Evolutionary conservation across 345 rosid genomes (phyloP).

Genomic region (Ceriops tagal): DNA sequence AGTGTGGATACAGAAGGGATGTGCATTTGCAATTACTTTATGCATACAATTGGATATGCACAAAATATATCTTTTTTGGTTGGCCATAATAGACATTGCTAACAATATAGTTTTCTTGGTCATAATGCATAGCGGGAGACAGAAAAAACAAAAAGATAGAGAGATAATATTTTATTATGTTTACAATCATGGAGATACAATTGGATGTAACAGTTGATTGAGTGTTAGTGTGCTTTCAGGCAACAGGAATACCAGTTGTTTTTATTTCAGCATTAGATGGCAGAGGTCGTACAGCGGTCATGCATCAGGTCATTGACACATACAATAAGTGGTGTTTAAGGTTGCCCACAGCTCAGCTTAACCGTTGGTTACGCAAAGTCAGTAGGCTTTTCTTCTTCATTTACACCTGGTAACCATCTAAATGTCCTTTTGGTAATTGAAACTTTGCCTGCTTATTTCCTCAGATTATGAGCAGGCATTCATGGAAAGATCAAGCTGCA

Average conservation of each 20-base stretch:
- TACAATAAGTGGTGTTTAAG: constrained; percentile 89
- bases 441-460: not conserved
- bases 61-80: too few species aligned
- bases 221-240: constrained; percentile 38
- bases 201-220: not conserved
- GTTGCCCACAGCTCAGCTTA: constrained; percentile 79
- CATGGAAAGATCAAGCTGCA: constrained; percentile 88
- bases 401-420: not conserved
- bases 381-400: constrained; percentile 10
- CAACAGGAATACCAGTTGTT: constrained; percentile 76
- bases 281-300: constrained; percentile 66
- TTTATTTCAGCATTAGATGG: constrained; percentile 90
- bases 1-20: too few species aligned
- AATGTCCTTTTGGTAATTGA: not conserved
- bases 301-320: constrained; percentile 66
- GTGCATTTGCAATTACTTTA: too few species aligned
- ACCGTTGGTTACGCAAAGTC: constrained; percentile 91
- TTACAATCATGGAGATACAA: not conserved
- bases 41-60: too few species aligned
- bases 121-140: not conserved
- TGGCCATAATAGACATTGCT: too few species aligned
- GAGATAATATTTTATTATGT: not conserved
- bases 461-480: constrained; percentile 92
- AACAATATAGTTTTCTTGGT: too few species aligned
- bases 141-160: too few species aligned